These are phyloP conservation scores for Hypoxylon sp. DNA, from an alignment of 2,329 filamentous ascomycete species.

Conservation along the genomic window DNA sequence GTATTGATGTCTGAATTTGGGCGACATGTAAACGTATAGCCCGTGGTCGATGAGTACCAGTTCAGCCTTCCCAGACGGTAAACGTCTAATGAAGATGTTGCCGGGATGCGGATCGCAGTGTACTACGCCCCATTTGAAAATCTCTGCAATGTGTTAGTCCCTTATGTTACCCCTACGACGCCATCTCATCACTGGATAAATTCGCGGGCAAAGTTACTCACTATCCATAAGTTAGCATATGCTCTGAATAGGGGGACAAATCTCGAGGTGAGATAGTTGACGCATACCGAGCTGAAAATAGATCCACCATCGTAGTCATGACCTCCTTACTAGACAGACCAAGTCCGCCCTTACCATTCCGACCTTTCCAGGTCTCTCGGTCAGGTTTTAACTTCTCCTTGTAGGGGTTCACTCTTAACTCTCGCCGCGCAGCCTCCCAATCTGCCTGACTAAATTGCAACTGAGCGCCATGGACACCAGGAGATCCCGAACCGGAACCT, in stretches of 20 bases:
- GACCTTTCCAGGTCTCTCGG: slow-evolving; percentile 83
- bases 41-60: slow-evolving; percentile 97
- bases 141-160: slow-evolving; percentile 71
- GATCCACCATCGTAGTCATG: slow-evolving; percentile 96
- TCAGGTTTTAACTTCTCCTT: slow-evolving; percentile 81
- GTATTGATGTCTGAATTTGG: slow-evolving; percentile 88
- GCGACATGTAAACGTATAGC: slow-evolving; percentile 91
- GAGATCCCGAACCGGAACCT: slow-evolving; percentile 80
- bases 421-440: slow-evolving; percentile 61
- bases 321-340: slow-evolving; percentile 87
- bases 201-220: no score
- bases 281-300: slow-evolving; percentile 80
- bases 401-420: slow-evolving; percentile 66
- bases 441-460: slow-evolving; percentile 67
- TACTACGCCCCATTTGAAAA: slow-evolving; percentile 96
- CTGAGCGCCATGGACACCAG: slow-evolving; percentile 78
- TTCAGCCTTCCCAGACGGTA: slow-evolving; percentile 85
- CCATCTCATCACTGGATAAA: no score
- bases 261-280: no score
- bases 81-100: slow-evolving; percentile 94
- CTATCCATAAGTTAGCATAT: slow-evolving; percentile 24
- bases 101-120: slow-evolving; percentile 98
- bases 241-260: no score
- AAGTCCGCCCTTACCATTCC: slow-evolving; percentile 80
- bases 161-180: neutral